Conservation (phyloP, 73 alveolate genomes). For the Stentor coeruleus region DNA sequence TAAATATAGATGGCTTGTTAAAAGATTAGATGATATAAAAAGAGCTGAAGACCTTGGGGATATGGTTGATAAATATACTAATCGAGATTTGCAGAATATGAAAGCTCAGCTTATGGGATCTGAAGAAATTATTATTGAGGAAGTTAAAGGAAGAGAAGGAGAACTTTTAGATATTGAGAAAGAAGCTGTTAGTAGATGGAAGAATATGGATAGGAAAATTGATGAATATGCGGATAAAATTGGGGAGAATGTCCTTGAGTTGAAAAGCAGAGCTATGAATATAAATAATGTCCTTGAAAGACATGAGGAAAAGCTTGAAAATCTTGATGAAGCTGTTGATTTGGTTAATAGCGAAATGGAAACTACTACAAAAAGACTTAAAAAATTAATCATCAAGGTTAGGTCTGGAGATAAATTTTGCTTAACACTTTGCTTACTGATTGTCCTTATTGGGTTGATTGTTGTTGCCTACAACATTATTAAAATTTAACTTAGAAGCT, state of each 20-base stretch:
- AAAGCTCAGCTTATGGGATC: background rate
- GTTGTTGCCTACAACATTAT: background rate
- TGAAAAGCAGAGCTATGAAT: background rate
- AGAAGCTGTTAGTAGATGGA: background rate
- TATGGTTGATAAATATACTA: background rate
- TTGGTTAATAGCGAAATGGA: background rate
- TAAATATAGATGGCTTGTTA: background rate
- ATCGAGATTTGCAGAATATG: background rate
- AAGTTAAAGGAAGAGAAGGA: constrained; percentile 8
- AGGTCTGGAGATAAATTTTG: constrained; percentile 17
- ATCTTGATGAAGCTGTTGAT: background rate
- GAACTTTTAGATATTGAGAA: background rate
- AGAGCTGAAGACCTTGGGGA: background rate
- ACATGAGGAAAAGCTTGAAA: background rate
- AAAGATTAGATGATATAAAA: background rate
- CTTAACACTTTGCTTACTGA: background rate
- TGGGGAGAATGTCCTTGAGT: background rate
- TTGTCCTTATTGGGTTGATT: background rate
- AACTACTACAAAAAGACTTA: background rate
- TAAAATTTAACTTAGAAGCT: too few relatives aligned
- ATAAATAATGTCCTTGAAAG: background rate
- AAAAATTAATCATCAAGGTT: background rate
- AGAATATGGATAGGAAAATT: background rate
- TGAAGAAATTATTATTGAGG: background rate
- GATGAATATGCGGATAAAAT: background rate